Base-by-base conservation (phyloP, 192 early-diverging fungal species). In the Rhizophagus clarus region DNA sequence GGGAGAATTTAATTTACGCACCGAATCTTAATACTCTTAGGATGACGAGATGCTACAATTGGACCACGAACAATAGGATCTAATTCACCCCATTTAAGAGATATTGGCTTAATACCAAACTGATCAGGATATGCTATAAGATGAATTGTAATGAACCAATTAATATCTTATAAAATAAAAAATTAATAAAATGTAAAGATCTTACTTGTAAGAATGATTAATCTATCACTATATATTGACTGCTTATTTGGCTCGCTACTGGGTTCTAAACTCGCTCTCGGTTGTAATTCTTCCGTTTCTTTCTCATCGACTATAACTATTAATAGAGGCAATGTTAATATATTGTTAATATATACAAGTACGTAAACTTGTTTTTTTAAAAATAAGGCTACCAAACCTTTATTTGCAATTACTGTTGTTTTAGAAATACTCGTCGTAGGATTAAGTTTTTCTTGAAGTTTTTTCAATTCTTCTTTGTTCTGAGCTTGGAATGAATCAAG, bases 31-130 rank as follows among this genome's bases (percentile, higher is more conserved):
- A 98, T 89, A 7, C 91, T 92, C 67, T 87, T 84, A 17, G 92
- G 88, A 70, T 92, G 89, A 28, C 94, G 90, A 45, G 96, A 97
- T 9, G 91, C 93, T 31, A 97, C 87, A 45, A 98, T 88, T n/a
- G 97, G 96, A 0, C 97, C 97, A 74, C 97, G 93, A 42, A 83
- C 81, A n/a, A 82, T 80, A 8, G 95, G 86, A 56, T 92, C 88
- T 32, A 87, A n/a, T 31, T 91, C 91, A 24, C 94, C 95, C 94
- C 95, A 97, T 72, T 82, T 84, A 45, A 98, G 83, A 7, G 91
- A 84, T 47, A 95, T 88, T 9, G 95, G 96, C 11, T 91, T 89
- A 73, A 96, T 89, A 66, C 93, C 88, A 75, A 87, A 85, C 68
- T 90, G 86, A 37, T 85, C 84, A 62, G 85, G 81, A 81, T 90